These are phyloP conservation scores for Tympanopsis confertula DNA, from an alignment of 2,329 filamentous ascomycete genomes.

Conservation along the genomic window DNA sequence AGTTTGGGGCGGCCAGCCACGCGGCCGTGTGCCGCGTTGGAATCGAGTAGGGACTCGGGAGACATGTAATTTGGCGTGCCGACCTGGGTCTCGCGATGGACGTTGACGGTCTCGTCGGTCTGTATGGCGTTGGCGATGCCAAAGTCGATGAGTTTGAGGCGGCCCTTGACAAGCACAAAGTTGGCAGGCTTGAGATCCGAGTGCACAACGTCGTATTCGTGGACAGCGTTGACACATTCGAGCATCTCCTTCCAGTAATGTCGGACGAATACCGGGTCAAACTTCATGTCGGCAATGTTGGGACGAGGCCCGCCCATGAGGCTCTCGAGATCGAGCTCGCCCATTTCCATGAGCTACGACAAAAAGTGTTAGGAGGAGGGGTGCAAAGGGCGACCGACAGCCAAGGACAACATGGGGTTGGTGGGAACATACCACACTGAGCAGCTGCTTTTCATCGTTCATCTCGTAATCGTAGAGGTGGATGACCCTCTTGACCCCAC, in stretches of 20 bases:
- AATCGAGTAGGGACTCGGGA: conserved; percentile 83
- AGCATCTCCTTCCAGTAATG: conserved; percentile 99
- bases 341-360: conserved; percentile 82
- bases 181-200: conserved; percentile 96
- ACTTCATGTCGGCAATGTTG: conserved; percentile 59
- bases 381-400: neutral
- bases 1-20: conserved; percentile 50
- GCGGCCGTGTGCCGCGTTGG: conserved; percentile 50
- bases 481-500: conserved; percentile 80
- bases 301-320: conserved; percentile 62
- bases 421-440: conserved; percentile 60
- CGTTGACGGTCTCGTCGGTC: conserved; percentile 89
- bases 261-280: conserved; percentile 86
- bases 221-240: conserved; percentile 81
- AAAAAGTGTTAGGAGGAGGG: conserved; percentile 9
- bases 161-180: conserved; percentile 82
- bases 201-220: conserved; percentile 85
- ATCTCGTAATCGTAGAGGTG: conserved; percentile 85
- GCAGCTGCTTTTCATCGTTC: conserved; percentile 78
- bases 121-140: conserved; percentile 97
- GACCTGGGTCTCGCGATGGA: conserved; percentile 88
- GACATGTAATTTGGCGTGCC: conserved; percentile 99
- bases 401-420: neutral
- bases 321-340: conserved; percentile 83
- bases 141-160: conserved; percentile 93